phyloP scores from a whole-genome alignment of 2,329 filamentous ascomycete genomes.

The Penicillium polonicum region DNA sequence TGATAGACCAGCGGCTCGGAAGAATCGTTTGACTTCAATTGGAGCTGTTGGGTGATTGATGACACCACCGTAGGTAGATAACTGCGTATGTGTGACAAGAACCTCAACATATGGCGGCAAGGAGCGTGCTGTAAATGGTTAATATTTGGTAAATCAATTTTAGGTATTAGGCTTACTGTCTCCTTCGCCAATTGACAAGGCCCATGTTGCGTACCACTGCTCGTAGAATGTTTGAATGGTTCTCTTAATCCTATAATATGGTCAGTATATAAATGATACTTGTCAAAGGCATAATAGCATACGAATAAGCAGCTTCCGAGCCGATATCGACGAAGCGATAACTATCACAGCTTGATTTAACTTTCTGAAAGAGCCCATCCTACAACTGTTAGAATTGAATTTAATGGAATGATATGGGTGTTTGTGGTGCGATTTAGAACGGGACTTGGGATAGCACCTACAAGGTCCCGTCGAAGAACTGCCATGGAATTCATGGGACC shows the following conservation, averaged over 20 bases:
- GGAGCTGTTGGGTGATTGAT: conserved; percentile 73
- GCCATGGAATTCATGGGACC: conserved; percentile 71
- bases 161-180: conserved; percentile 41
- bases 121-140: conserved; percentile 21
- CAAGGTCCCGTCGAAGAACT: conserved; percentile 65
- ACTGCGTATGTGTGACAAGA: conserved; percentile 67
- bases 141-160: not conserved
- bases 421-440: not conserved
- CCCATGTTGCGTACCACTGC: conserved; percentile 65
- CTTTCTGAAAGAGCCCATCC: conserved; percentile 35
- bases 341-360: conserved; percentile 40
- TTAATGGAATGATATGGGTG: not conserved
- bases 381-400: conserved; percentile 13
- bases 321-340: conserved; percentile 34
- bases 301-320: conserved; percentile 35
- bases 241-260: conserved; percentile 48
- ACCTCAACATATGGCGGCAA: conserved; percentile 75
- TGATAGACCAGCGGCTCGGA: conserved; percentile 68
- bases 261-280: conserved; percentile 11
- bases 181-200: conserved; percentile 55
- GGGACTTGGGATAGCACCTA: conserved; percentile 33
- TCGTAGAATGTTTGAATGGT: conserved; percentile 66
- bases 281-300: conserved; percentile 11
- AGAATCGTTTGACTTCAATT: conserved; percentile 68
- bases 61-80: conserved; percentile 72